Evolutionary conservation across 1,284 basidiomycete species (phyloP).

Genomic region (Trametes sp.): DNA sequence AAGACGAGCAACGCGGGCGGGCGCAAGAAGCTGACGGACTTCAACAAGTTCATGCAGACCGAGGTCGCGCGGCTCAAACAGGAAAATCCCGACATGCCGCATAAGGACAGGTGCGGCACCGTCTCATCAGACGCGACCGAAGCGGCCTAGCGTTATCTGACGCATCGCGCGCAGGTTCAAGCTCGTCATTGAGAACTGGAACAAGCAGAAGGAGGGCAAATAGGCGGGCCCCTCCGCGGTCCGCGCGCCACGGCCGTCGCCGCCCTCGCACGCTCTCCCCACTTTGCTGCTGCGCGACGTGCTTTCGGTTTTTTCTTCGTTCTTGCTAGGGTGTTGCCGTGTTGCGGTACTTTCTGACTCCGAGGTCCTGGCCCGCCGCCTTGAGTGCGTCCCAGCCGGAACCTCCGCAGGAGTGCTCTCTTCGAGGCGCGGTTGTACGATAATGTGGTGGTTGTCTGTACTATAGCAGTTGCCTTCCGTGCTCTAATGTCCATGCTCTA

Average conservation of each 20-base stretch:
- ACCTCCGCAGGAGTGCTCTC: slow-evolving; percentile 3
- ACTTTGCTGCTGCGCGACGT: neutral
- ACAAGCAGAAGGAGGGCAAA: slow-evolving; percentile 73
- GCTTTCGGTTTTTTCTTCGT: neutral
- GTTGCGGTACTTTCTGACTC: slow-evolving; percentile 20
- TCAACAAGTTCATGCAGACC: slow-evolving; percentile 83
- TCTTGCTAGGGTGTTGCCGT: slow-evolving; percentile 8
- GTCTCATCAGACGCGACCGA: slow-evolving; percentile 4
- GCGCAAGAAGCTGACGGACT: slow-evolving; percentile 67
- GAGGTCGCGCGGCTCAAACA: slow-evolving; percentile 81
- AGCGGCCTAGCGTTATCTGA: slow-evolving; percentile 16
- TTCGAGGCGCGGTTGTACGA: slow-evolving; percentile 21
- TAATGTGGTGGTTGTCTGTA: slow-evolving; percentile 24
- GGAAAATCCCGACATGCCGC: slow-evolving; percentile 69
- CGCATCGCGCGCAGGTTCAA: slow-evolving; percentile 63
- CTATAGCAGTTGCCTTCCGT: slow-evolving; percentile 20
- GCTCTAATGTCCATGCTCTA: slow-evolving; percentile 21
- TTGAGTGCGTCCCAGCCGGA: slow-evolving; percentile 1
- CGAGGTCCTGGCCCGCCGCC: slow-evolving; percentile 8
- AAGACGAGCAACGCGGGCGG: slow-evolving; percentile 50
- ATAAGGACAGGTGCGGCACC: slow-evolving; percentile 69
- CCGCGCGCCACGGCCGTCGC: neutral
- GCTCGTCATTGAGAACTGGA: slow-evolving; percentile 78
- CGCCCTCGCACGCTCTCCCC: slow-evolving; percentile 1
- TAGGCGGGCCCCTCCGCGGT: slow-evolving; percentile 42